These are phyloP conservation scores for Coemansia sp. DNA, from an alignment of 192 early-diverging fungal genomes.

Conservation along the genomic window DNA sequence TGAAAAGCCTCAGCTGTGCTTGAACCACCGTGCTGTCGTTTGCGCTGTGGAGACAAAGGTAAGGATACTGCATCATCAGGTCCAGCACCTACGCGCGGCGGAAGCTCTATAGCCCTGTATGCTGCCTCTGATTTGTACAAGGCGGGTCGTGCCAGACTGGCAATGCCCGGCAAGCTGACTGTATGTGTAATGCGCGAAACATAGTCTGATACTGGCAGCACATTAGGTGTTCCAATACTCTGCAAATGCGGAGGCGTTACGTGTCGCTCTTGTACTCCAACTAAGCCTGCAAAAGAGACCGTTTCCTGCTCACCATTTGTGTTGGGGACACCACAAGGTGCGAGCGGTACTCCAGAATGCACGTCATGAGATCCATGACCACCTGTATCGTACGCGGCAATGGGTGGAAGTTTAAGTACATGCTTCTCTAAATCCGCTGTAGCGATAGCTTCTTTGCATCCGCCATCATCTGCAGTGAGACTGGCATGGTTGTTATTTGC, in stretches of 20 bases:
- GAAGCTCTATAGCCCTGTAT: neutral
- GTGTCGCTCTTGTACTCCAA: slow-evolving; percentile 9
- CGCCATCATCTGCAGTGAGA: neutral
- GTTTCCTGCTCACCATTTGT: slow-evolving; percentile 16
- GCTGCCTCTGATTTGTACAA: slow-evolving; percentile 1
- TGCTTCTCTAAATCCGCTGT: neutral
- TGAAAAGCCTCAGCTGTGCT: slow-evolving; percentile 23
- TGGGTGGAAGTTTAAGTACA: slow-evolving; percentile 19
- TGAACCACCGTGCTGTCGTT: slow-evolving; percentile 11
- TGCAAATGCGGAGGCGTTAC: neutral
- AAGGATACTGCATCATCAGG: neutral
- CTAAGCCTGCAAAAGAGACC: slow-evolving; percentile 35
- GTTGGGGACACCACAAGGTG: neutral
- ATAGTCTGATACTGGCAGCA: neutral
- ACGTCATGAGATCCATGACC: neutral
- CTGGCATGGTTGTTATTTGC: slow-evolving; percentile 1
- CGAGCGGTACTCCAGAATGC: neutral
- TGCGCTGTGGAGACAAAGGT: slow-evolving; percentile 1
- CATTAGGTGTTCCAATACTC: neutral
- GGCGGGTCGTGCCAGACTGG: slow-evolving; percentile 5
- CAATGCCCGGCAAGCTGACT: slow-evolving; percentile 14
- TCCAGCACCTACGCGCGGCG: slow-evolving; percentile 1
- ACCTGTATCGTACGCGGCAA: slow-evolving; percentile 1
- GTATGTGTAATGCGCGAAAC: neutral
- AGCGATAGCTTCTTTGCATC: neutral